Base-by-base conservation (phyloP, 2,329 filamentous ascomycete species). In the Arthrobotrys sphaeroides region DNA sequence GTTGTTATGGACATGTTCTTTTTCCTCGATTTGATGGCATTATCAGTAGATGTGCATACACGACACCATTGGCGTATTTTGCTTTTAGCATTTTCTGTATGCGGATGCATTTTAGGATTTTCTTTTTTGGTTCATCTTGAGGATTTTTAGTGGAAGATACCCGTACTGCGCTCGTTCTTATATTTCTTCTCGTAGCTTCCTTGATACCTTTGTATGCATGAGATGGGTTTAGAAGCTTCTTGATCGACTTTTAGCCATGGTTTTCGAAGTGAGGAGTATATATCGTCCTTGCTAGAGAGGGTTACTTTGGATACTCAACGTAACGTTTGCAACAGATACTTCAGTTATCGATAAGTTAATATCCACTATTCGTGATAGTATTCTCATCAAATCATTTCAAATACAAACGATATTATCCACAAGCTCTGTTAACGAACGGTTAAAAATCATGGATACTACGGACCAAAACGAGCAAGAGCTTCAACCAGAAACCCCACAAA, bases 41-140 rank as follows among this genome's bases (percentile, higher is more conserved):
- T 22, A 18, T 45, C 7, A 10, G 47, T 36, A 22, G 6, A 36
- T 62, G 26, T 57, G 33, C 43, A 62, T 55, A 45, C 38, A 45
- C 33, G 24, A 13, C 33, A 40, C 26, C 51, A 43, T 60, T 28
- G 66, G 66, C 66, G 66, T 45, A 70, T 12, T 20, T 36, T 51
- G 36, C n/a, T 16, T 45, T 40, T 43, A 49, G 67, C 67, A 65
- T 72, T 72, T 72, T 28, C n/a, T n/a, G n/a, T 59, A 40, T 20
- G 47, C n/a, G 59, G 38, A 60, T 51, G 16, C 53, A 59, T 60
- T 22, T 55, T 59, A 20, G 18, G 53, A 18, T 42, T 43, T 42
- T 7, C 9, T 7, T 18, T 59, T 9, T 59, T 45, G 18, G 18
- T n/a, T n/a, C n/a, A n/a, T n/a, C n/a, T n/a, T n/a, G n/a, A n/a